Evolutionary conservation across 1,284 basidiomycete genomes (phyloP), one percentile per base, ranked within the genome.

Genomic region (Pseudozyma thailandica): DNA sequence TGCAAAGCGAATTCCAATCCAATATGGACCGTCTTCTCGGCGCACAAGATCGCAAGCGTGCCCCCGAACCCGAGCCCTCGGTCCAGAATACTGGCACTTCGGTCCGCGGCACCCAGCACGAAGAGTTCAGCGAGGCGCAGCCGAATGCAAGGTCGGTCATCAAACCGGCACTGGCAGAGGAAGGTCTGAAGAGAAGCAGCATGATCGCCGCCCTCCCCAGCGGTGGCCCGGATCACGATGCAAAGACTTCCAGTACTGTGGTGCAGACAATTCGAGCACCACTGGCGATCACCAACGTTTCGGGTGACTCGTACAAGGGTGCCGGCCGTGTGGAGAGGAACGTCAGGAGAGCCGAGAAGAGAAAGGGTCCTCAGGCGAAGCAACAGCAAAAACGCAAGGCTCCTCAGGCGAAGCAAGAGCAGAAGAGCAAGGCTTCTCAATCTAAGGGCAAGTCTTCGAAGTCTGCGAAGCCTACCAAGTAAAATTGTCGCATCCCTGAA

Each of bases 1-100:
- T 80, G 35, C 78, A 80, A 45, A 74, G 58, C 42, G 77, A 80
- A 33, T 74, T 80, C 53, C 75, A 78, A 31, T 57, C 61, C 41
- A 68, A 79, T 59, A 80, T 80, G 78, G 78, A 80, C 55, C 70
- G 72, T 13, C 56, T 79, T 37, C 68, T 80, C 9, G 78, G 78
- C 21, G 60, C 78, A 12, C 51, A 62, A 42, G 66, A 70, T 10
- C 52, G 58, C 31, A 69, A 53, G 31, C 75, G 75, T 21, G 50
- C 28, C 5, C 61, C 71, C 31, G 66, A 68, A 25, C 16, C 55
- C 6, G 56, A 68, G 20, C 62, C 64, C 5, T 62, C 66, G 9
- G 49, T 54, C 6, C 54, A 62, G 52, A 59, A 62, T 16, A 55
- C 28, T 18, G 59, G 53, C 58, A 59, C 53, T 23, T 72, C 74